phyloP scores from a whole-genome alignment of 106 monocot genomes.

The Apostasia shenzhenica region DNA sequence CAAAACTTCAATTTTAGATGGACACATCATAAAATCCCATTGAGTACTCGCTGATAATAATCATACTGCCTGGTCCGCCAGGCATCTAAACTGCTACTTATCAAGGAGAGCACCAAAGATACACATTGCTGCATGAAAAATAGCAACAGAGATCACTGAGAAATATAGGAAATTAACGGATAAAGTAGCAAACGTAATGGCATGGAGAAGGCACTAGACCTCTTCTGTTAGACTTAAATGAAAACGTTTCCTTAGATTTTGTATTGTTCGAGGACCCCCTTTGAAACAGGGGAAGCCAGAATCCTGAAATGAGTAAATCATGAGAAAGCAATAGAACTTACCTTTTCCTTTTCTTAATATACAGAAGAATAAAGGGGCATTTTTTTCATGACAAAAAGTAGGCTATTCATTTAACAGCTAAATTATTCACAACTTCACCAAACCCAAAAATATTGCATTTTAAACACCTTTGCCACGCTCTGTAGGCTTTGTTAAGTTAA shows the following conservation, averaged over 20 bases:
- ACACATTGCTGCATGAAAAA: constrained; percentile 86
- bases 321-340: not conserved
- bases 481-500: too few relatives aligned
- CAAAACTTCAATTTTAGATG: constrained; percentile 11
- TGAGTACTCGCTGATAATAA: constrained; percentile 94
- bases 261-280: constrained; percentile 91
- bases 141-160: constrained; percentile 13
- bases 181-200: not conserved
- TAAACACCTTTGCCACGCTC: too few relatives aligned
- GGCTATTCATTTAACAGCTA: too few relatives aligned
- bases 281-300: constrained; percentile 99
- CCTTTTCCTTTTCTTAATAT: not conserved
- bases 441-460: too few relatives aligned
- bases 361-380: too few relatives aligned
- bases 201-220: constrained; percentile 27
- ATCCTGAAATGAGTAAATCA: constrained; percentile 40
- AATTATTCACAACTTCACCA: too few relatives aligned
- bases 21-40: constrained; percentile 77
- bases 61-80: constrained; percentile 98
- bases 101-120: constrained; percentile 91
- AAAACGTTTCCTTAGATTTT: constrained; percentile 93
- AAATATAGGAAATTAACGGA: not conserved
- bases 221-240: constrained; percentile 98
- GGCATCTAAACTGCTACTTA: constrained; percentile 99
- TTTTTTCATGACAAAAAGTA: too few relatives aligned